Evolutionary conservation across 305 asterid species (phyloP), one percentile per base, ranked within the genome.

Genomic region (Solanum hybrid): DNA sequence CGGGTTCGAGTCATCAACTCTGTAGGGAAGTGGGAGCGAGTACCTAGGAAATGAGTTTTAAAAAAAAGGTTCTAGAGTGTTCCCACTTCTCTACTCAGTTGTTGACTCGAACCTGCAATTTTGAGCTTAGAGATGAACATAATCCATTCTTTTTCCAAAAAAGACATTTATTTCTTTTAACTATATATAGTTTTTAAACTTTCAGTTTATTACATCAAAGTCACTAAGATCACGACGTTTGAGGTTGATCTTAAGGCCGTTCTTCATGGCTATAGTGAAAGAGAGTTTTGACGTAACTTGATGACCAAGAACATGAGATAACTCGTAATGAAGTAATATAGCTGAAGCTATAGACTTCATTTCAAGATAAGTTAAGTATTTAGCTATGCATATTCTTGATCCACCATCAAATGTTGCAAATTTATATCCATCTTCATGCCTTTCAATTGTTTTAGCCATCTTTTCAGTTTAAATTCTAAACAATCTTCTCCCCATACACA

Each of bases 311-410:
- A 15, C 79, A 29, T 19, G 24, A 75, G 38, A 75, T 75, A 75
- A 75, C 37, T 75, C 2, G 11, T 75, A 75, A 14, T 2, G 78
- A 56, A 87, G 60, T 13, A 45, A 45, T 45, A 45, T 75, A 9
- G 89, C 34, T 72, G 89, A 79, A 22, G 73, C 75, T 45, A 13
- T 2, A 13, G 35, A 72, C 5, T 87, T 88, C 86, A 88, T 76
- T 82, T 88, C 76, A 34, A 88, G 27, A 35, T 13, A 38, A 76
- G 89, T 29, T 42, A 76, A 77, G 31, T 88, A 75, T 82, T 88
- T 88, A 17, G 37, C 89, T 24, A 77, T 84, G 15, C 89, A 88
- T n/a, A 31, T 27, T 71, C 89, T 88, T 76, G 86, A 66, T 38
- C 89, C 78, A n/a, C 26, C 89, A 34, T 77, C 56, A 36, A 88